Base-by-base conservation (phyloP, 2,329 filamentous ascomycete genomes). In the Anthostomella pinea region DNA sequence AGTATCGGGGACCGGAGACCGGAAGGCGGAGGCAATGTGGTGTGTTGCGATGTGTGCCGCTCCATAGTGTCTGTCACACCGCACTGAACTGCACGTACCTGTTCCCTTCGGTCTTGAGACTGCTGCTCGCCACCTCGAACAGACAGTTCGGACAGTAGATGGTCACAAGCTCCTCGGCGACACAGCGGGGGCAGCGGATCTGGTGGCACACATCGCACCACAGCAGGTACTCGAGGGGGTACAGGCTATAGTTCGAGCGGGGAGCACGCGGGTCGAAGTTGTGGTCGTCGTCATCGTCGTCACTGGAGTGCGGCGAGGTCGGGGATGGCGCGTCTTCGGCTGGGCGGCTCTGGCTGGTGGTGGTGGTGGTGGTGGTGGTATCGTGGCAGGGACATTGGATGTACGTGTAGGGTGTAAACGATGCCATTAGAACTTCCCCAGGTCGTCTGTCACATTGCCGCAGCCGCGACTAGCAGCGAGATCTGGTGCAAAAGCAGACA, bases 191-290 rank as follows among this genome's bases (percentile, higher is more conserved):
- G 60, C 93, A 98, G 51, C 93, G 85, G 45, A 97, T 95, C 64
- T 95, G 85, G 60, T 95, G 88, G 63, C 93, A 98, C 61, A 97
- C 93, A 59, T 95, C 91, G 69, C 93, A 98, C 69, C 95, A 98
- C 25, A 97, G 76, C 17, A 98, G 77, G 59, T 96, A 83, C 57
- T 97, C 91, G 28, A 96, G 81, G 1, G 93, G 91, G 58, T 91
- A 96, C 20, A 98, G 73, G 49, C 88, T 90, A 70, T 88, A 97
- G 62, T 89, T 93, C 40, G 93, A 86, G 23, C 90, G 83, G 11
- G 86, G 79, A 43, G 83, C 82, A 52, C 85, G 81, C 2, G 93
- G 89, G 59, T 98, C 86, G 62, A 98, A 95, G 4, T 87, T 84
- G 44, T 37, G 31, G 7, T 32, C 41, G 15, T 27, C 6, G 33